Conservation (phyloP, 2,329 filamentous ascomycete species). For the Catunica adiposa region DNA sequence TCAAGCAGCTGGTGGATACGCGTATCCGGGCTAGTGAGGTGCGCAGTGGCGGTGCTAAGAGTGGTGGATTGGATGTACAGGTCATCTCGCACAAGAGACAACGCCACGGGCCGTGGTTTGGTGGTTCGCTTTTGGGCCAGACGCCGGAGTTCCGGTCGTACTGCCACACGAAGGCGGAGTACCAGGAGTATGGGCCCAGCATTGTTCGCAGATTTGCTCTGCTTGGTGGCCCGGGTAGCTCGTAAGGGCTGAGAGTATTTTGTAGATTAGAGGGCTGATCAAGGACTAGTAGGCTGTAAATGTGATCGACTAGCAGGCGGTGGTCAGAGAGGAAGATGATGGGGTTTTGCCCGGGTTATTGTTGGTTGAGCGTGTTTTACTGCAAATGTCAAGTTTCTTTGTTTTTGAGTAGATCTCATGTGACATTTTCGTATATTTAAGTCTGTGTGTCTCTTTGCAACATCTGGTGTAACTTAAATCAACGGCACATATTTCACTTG, state of each 20-base stretch:
- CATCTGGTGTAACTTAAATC: no score
- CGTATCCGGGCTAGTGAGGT: constrained; percentile 85
- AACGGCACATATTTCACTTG: no score
- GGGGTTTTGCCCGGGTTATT: constrained; percentile 10
- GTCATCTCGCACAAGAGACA: constrained; percentile 97
- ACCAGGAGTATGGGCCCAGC: constrained; percentile 89
- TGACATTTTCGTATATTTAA: no score
- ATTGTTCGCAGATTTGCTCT: constrained; percentile 91
- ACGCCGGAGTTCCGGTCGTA: constrained; percentile 97
- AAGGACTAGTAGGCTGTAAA: background rate
- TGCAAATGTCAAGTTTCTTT: constrained; percentile 12
- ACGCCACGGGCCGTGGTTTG: constrained; percentile 95
- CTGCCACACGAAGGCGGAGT: constrained; percentile 86
- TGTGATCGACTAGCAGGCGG: background rate
- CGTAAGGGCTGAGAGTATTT: constrained; percentile 26
- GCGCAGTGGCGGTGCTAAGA: constrained; percentile 78
- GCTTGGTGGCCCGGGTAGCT: constrained; percentile 76
- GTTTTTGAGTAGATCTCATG: background rate
- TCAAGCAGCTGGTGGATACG: constrained; percentile 86
- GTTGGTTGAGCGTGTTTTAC: constrained; percentile 11
- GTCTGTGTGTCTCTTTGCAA: no score
- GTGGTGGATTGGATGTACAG: constrained; percentile 86
- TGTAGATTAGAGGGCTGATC: background rate
- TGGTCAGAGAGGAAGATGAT: background rate
- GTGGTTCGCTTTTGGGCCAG: constrained; percentile 86